Conservation (phyloP, 441 rosid species). For the Gossypium aridum region DNA sequence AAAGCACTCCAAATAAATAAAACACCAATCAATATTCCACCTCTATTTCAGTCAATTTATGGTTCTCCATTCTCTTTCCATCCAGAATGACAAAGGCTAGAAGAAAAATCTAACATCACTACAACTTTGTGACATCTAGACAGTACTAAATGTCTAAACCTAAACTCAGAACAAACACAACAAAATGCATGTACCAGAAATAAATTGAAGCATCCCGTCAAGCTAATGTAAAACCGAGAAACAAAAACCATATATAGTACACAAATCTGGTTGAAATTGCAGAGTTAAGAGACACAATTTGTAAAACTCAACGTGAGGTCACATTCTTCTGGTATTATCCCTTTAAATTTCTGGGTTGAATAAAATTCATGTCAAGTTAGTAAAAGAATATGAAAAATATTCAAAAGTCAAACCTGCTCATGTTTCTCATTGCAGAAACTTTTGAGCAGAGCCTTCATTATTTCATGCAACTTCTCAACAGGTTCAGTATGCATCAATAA, state of each 20-base stretch:
- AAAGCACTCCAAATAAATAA: neutral
- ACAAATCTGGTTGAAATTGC: neutral
- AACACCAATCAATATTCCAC: neutral
- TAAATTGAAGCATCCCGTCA: neutral
- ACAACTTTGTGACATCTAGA: neutral
- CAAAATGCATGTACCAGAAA: neutral
- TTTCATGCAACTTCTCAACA: conserved; percentile 31
- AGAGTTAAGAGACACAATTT: neutral
- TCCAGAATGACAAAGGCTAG: neutral
- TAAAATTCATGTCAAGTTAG: neutral
- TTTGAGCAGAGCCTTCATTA: conserved; percentile 30
- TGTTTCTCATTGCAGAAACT: conserved; percentile 20
- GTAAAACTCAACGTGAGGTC: neutral
- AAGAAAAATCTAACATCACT: neutral
- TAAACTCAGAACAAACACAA: neutral
- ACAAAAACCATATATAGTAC: neutral
- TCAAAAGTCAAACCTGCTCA: conserved; percentile 30
- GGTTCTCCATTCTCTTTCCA: neutral
- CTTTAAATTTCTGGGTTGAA: conserved; percentile 2
- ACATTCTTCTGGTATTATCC: neutral
- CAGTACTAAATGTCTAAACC: neutral
- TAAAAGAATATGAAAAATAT: neutral
- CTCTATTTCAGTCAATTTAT: neutral
- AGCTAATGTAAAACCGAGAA: neutral
- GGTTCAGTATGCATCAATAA: conserved; percentile 33